A percentile compares a stretch with the other conserved stretches of the same genome.
Conservation (phyloP, 2,329 filamentous ascomycete genomes). For the Colletotrichum musae region DNA sequence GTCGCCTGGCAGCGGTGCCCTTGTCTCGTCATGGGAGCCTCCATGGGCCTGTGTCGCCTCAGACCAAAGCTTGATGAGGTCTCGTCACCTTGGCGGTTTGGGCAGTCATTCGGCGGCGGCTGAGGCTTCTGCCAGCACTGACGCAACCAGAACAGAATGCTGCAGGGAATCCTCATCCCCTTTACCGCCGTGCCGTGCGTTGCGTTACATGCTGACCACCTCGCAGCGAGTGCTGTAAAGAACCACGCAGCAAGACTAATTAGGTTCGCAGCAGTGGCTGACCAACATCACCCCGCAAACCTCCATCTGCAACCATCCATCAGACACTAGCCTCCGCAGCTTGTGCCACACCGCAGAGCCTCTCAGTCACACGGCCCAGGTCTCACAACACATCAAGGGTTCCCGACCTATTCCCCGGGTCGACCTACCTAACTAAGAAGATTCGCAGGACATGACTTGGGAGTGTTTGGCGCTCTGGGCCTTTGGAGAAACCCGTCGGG, state of each 20-base stretch:
- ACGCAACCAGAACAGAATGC: not conserved
- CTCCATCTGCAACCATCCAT: constrained; percentile 6
- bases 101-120: constrained; percentile 14
- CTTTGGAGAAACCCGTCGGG: constrained; percentile 20
- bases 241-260: too few species aligned
- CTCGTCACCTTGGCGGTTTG: constrained; percentile 32
- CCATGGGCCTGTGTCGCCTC: constrained; percentile 20
- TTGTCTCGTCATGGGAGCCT: constrained; percentile 6
- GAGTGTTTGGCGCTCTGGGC: constrained; percentile 3
- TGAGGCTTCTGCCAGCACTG: not conserved
- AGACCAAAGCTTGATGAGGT: constrained; percentile 33
- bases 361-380: constrained; percentile 11
- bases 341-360: constrained; percentile 18
- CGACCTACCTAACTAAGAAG: not conserved
- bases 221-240: too few species aligned
- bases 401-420: constrained; percentile 13
- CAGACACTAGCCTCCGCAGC: constrained; percentile 6
- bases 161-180: not conserved
- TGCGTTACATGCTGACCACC: constrained; percentile 8
- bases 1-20: constrained; percentile 10
- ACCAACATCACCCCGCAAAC: constrained; percentile 23
- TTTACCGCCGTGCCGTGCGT: constrained; percentile 15
- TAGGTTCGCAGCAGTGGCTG: not conserved
- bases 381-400: constrained; percentile 17
- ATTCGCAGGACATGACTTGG: constrained; percentile 1